phyloP scores from a whole-genome alignment of 2,329 filamentous ascomycete species.

The Fusarium clavum region DNA sequence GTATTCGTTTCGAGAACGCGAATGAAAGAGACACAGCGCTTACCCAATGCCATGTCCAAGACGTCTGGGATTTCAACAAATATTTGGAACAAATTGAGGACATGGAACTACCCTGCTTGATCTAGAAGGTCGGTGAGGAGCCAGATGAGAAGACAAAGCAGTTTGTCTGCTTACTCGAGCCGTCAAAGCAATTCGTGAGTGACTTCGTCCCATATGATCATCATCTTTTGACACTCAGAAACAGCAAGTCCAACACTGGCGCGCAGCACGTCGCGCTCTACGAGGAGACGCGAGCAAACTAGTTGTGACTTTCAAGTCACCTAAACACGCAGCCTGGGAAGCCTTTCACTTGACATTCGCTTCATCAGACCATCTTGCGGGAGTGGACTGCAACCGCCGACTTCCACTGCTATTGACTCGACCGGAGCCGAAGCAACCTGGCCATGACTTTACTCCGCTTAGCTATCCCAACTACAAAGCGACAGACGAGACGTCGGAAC shows the following conservation, averaged over 20 bases:
- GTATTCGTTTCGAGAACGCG: not conserved
- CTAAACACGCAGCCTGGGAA: not conserved
- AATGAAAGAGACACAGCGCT: slow-evolving; percentile 10
- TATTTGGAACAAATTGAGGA: not conserved
- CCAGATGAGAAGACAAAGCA: fast-evolving
- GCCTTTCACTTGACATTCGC: not conserved
- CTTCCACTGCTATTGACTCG: not conserved
- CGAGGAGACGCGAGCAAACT: not conserved
- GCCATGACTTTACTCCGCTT: no score
- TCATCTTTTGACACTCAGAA: not conserved
- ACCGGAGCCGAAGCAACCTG: not conserved
- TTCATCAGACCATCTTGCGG: not conserved
- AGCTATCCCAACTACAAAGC: not conserved
- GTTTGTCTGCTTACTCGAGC: not conserved
- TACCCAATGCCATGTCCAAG: slow-evolving; percentile 8
- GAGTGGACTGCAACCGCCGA: not conserved
- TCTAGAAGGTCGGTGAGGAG: slow-evolving; percentile 3
- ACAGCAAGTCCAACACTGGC: not conserved
- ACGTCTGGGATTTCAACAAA: not conserved
- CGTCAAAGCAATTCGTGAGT: not conserved
- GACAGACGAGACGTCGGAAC: fast-evolving
- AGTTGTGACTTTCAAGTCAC: fast-evolving
- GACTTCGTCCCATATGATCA: fast-evolving
- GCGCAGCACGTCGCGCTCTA: not conserved
- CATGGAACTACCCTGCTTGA: not conserved